Conservation (phyloP, 768 basidiomycete species). For the Suillus subluteus region DNA sequence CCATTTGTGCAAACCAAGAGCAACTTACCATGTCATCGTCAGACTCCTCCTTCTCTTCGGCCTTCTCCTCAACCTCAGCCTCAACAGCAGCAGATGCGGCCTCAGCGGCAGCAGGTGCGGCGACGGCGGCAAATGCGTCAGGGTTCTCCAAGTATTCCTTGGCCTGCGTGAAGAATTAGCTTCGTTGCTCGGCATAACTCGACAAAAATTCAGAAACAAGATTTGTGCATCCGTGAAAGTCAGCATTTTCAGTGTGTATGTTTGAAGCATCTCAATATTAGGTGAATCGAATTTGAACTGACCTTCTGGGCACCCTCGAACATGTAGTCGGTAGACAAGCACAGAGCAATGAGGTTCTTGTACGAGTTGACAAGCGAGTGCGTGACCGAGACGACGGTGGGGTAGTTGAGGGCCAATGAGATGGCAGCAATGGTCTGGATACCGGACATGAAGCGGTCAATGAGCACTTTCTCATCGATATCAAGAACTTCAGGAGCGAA, state of each 20-base stretch:
- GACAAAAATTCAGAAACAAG: conserved; percentile 33
- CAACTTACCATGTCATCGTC: conserved; percentile 84
- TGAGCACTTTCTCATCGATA: conserved; percentile 86
- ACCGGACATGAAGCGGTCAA: conserved; percentile 90
- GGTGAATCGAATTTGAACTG: conserved; percentile 28
- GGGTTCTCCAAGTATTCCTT: conserved; percentile 98
- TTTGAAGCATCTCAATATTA: conserved; percentile 29
- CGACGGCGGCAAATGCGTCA: conserved; percentile 91
- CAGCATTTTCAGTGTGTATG: conserved; percentile 88
- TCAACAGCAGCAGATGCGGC: conserved; percentile 58
- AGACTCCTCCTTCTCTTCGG: conserved; percentile 83
- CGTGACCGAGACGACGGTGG: conserved; percentile 89
- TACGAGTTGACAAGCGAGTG: conserved; percentile 98
- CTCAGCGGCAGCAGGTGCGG: conserved; percentile 59
- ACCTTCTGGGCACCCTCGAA: conserved; percentile 96
- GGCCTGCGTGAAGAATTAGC: conserved; percentile 50
- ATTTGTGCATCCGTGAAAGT: conserved; percentile 48
- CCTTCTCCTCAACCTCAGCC: conserved; percentile 69
- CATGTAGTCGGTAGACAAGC: conserved; percentile 89
- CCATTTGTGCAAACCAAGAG: background rate
- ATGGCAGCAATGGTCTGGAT: conserved; percentile 96
- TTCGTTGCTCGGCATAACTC: conserved; percentile 14
- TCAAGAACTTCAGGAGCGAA: conserved; percentile 93
- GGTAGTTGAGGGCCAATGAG: conserved; percentile 95
- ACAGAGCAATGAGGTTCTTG: conserved; percentile 95